Base-by-base conservation (phyloP, 23 red algal genomes). In the Gracilaria vermiculophylla region DNA sequence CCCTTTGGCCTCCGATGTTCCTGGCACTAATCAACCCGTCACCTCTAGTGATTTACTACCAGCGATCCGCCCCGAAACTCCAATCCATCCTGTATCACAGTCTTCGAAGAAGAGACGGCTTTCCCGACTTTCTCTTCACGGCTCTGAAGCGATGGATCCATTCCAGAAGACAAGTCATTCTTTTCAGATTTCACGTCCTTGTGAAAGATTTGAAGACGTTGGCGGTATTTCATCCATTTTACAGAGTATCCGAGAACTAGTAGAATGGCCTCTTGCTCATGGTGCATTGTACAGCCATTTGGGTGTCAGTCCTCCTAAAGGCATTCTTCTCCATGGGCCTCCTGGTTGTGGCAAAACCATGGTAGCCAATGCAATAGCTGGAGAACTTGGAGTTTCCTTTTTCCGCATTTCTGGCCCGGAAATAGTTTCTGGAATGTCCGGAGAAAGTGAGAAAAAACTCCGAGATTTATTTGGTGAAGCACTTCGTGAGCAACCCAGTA, bases 311-410 rank as follows among this genome's bases (percentile, higher is more conserved):
- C 97, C 97, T 25, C 97, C 97, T 39, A 73, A 87, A 32, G 97
- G 97, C 25, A 87, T 99, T 10, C 82, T 99, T 62, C 71, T 99
- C 27, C 97, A 99, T 67, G 97, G 97, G 41, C 95, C 95, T 24
- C 88, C 94, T 71, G 97, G 97, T 14, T 96, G 93, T 76, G 97
- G 97, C 36, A 99, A 99, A 67, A 95, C 97, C 14, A 55, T 99
- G 23, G 50, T 99, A 23, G 97, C 93, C 0, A 57, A 91, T 33
- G 97, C 97, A 13, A 80, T 99, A 21, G 97, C 93, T 27, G 97
- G 97, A 21, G 97, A 99, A 80, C 84, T 96, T 31, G 97, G 92
- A 3, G 91, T 96, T 27, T 78, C 92, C 2, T 95, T 96, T 42
- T 72, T 99, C 32, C 53, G 70, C 11, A 39, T 99, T 43, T 81